phyloP scores from a whole-genome alignment of 73 alveolate species.

The Effrenium voratum region DNA sequence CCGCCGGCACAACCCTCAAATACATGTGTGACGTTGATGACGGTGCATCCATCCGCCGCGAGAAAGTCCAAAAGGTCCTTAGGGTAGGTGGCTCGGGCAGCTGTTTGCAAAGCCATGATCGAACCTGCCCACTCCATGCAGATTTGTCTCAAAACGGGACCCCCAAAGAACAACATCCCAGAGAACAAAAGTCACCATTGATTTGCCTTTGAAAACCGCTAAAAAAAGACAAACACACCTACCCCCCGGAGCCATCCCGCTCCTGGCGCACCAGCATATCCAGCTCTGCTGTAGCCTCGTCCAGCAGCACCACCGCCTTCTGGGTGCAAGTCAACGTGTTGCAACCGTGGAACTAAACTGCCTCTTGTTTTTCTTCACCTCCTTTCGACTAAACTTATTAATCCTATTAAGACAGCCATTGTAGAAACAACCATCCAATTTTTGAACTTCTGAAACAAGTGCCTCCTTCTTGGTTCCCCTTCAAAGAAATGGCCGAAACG shows the following conservation, averaged over 20 bases:
- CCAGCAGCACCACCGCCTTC: not conserved
- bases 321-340: not conserved
- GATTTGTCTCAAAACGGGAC: not conserved
- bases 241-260: not conserved
- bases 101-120: not conserved
- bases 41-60: conserved; percentile 27
- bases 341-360: too few species aligned
- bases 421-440: too few species aligned
- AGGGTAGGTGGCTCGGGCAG: not conserved
- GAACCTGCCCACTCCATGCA: not conserved
- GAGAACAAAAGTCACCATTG: not conserved
- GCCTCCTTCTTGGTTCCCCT: too few species aligned
- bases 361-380: too few species aligned
- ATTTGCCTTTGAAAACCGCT: not conserved
- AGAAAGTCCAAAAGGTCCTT: conserved; percentile 17
- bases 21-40: conserved; percentile 79
- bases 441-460: too few species aligned
- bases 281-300: conserved; percentile 67
- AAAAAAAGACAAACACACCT: not conserved
- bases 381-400: too few species aligned
- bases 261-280: conserved; percentile 66
- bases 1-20: conserved; percentile 38
- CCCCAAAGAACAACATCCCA: not conserved
- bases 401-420: too few species aligned
- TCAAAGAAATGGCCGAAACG: too few species aligned